These are phyloP conservation scores for Lichtheimia corymbifera DNA, from an alignment of 371 early-diverging fungal genomes.

Conservation along the genomic window DNA sequence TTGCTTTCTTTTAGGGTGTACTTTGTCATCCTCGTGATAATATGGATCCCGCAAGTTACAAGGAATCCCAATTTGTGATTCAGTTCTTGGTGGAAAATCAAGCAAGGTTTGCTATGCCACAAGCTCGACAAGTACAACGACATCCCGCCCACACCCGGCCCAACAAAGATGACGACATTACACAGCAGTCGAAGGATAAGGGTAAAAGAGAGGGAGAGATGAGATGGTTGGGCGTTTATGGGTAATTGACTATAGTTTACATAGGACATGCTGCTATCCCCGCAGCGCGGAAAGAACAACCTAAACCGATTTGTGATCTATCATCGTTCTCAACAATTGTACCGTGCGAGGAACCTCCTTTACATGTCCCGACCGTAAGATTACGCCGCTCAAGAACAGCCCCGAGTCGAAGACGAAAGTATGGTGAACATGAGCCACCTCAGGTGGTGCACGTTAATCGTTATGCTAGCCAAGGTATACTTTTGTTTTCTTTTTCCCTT, in stretches of 20 bases:
- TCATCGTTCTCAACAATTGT: no score
- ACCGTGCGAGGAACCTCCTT: no score
- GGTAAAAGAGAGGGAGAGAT: no score
- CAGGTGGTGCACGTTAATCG: conserved; percentile 34
- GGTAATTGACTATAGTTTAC: no score
- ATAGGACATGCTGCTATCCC: no score
- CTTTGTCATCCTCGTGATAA: conserved; percentile 51
- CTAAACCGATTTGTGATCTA: no score
- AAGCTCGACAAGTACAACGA: conserved; percentile 8
- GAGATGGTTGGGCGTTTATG: no score
- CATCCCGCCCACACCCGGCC: not conserved
- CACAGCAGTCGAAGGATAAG: not conserved
- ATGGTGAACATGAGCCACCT: conserved; percentile 18
- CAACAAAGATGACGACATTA: not conserved
- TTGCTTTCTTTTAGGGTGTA: conserved; percentile 26
- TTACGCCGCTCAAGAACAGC: conserved; percentile 25
- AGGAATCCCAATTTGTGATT: conserved; percentile 48
- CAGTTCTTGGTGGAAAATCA: conserved; percentile 54
- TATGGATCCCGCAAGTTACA: conserved; percentile 55
- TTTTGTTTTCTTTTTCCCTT: conserved; percentile 2
- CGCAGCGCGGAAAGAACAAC: no score
- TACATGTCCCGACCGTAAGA: conserved; percentile 1
- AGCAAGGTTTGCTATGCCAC: conserved; percentile 37
- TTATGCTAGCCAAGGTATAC: conserved; percentile 31
- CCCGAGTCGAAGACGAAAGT: conserved; percentile 20